Evolutionary conservation across 2,329 filamentous ascomycete genomes (phyloP), one percentile per base, ranked within the genome.

Genomic region (Diaporthe sp.): DNA sequence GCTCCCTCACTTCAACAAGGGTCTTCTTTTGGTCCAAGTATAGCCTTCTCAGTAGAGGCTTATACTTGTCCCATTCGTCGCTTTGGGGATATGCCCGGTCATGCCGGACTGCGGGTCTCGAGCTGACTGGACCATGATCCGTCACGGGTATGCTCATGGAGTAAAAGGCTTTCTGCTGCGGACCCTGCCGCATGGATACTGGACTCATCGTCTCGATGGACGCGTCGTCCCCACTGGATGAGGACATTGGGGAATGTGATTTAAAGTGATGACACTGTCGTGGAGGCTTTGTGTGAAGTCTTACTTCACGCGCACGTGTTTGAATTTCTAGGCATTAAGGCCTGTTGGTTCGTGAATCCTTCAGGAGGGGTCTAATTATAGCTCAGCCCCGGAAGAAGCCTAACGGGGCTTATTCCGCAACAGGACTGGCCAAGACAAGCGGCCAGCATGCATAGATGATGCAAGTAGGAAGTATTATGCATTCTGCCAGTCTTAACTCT

Each of bases 11-110:
- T 53, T 68, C 31, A 25, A 13, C 6, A 25, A 68, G 62, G 4
- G 62, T 68, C 17, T 39, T 51, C 10, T 68, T 68, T 12, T 68
- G 46, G 8, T 68, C 62, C 62, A 68, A 25, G 44, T 68, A 68
- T 22, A 68, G 13, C n/a, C 22, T 68, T 31, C 22, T 68, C 28
- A 68, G 4, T 1, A 68, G 8, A 25, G 62, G 31, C 31, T 68
- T 68, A 25, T 68, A 53, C 31, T 25, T 22, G 15, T 17, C 25
- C 62, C 62, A 68, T n/a, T 68, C 44, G 22, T 8, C 46, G 12
- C 19, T 37, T 25, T 68, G 62, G 22, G 12, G 6, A 37, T 9
- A 19, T 8, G 13, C 19, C 1, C 28, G 31, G 15, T 25, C 4
- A 22, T 17, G 31, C 17, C 46, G 31, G 28, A 22, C 13, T 12